Percentiles rank a stretch among this genome's conserved stretches.
Conservation (phyloP, 192 early-diverging fungal genomes). For the Coemansia sp. region DNA sequence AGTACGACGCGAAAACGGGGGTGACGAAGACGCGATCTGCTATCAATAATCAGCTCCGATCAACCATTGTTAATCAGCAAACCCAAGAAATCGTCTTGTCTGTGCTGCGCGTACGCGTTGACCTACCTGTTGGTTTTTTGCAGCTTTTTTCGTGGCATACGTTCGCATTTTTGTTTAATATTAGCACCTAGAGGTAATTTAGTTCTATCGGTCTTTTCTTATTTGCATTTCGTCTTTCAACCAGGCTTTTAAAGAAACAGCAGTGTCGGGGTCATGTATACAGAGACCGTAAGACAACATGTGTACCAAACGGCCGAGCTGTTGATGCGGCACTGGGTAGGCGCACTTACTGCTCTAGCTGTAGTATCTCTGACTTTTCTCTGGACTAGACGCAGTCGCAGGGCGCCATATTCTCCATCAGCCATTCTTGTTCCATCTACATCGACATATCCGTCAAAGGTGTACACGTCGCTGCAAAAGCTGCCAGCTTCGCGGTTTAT, state of each 20-base stretch:
- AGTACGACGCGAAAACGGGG: conserved; percentile 71
- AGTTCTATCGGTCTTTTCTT: neutral
- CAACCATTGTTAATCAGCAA: too few relatives aligned
- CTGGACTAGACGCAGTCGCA: conserved; percentile 24
- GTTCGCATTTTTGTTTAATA: neutral
- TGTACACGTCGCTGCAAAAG: conserved; percentile 40
- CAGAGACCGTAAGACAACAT: too few relatives aligned
- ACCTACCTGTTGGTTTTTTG: neutral
- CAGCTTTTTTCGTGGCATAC: neutral
- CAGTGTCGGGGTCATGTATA: neutral
- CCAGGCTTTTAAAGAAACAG: neutral
- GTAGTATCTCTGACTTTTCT: conserved; percentile 25
- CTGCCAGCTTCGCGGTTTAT: conserved; percentile 40
- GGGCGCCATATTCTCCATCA: conserved; percentile 31
- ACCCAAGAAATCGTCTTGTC: neutral
- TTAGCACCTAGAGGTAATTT: neutral
- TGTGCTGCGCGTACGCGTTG: conserved; percentile 1
- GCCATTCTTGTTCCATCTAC: conserved; percentile 48
- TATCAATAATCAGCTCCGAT: neutral
- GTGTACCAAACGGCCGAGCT: neutral
- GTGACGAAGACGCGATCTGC: conserved; percentile 59
- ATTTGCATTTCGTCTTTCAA: neutral
- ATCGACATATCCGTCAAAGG: conserved; percentile 44
- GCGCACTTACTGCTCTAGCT: conserved; percentile 12
- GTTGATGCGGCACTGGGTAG: conserved; percentile 19